A percentile compares a stretch with the other conserved stretches of the same genome.
Evolutionary conservation across 108 stramenopile species (phyloP).

Genomic region (Cyclotella atomus): DNA sequence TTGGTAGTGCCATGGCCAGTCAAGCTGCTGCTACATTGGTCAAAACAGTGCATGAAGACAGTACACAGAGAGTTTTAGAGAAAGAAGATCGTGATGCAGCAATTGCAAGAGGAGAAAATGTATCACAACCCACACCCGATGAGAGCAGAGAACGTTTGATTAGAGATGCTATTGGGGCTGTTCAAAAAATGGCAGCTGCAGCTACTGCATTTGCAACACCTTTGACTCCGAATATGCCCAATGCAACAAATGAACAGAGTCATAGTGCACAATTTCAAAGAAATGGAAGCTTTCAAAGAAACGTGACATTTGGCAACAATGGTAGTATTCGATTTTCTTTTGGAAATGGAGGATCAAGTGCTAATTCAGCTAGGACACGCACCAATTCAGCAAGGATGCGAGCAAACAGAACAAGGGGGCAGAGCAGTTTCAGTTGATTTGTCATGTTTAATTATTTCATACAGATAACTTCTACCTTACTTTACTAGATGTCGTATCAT

Average conservation of each 20-base stretch:
- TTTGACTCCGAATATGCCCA: neutral
- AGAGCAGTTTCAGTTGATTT: no score
- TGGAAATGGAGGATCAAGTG: neutral
- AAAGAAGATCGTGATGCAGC: slow-evolving; percentile 53
- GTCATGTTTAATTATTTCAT: no score
- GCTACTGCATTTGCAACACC: slow-evolving; percentile 11
- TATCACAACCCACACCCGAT: slow-evolving; percentile 43
- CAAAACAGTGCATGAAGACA: slow-evolving; percentile 58
- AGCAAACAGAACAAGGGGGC: no score
- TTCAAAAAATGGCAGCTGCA: slow-evolving; percentile 24
- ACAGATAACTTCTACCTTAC: no score
- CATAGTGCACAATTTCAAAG: neutral
- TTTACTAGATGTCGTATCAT: no score
- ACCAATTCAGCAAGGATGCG: neutral
- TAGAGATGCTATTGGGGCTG: slow-evolving; percentile 24
- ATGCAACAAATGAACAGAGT: neutral
- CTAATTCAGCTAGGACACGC: neutral
- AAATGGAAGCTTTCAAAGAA: neutral
- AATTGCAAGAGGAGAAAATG: slow-evolving; percentile 55
- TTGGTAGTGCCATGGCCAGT: slow-evolving; percentile 69
- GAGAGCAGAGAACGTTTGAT: slow-evolving; percentile 26
- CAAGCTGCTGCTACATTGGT: slow-evolving; percentile 57
- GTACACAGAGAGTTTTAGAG: slow-evolving; percentile 59
- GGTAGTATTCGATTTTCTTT: slow-evolving; percentile 1
- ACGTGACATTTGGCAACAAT: neutral